These are phyloP conservation scores for Aspergillus biplanus DNA, from an alignment of 495 filamentous ascomycete genomes.

Conservation along the genomic window DNA sequence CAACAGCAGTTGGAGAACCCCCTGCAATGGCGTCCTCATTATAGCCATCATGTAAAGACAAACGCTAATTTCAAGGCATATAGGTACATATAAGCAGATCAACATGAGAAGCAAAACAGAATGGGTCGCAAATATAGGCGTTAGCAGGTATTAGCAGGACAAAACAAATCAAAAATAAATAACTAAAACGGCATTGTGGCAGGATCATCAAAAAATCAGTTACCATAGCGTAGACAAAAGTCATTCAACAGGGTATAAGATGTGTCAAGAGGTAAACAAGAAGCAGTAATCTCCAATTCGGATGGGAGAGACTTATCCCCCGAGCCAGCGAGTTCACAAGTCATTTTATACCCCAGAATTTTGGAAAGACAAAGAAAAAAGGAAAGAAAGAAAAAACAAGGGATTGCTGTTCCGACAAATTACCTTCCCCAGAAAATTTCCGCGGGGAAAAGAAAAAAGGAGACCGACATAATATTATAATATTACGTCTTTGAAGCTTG, in stretches of 20 bases:
- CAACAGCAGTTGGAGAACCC: constrained; percentile 1
- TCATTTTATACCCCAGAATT: constrained; percentile 7
- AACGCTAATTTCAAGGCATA: constrained; percentile 24
- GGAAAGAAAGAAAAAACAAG: constrained; percentile 16
- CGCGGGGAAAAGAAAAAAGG: neutral
- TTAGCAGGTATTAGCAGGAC: neutral
- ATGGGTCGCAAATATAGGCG: constrained; percentile 4
- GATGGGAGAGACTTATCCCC: constrained; percentile 5
- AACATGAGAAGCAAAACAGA: constrained; percentile 10
- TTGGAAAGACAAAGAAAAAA: constrained; percentile 23
- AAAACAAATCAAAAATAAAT: neutral
- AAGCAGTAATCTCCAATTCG: constrained; percentile 3
- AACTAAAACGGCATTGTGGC: neutral
- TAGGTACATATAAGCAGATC: constrained; percentile 20
- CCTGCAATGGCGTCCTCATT: constrained; percentile 18
- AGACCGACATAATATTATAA: neutral
- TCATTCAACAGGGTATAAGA: constrained; percentile 28
- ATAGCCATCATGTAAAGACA: constrained; percentile 16
- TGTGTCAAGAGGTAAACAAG: constrained; percentile 19
- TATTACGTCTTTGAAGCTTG: neutral
- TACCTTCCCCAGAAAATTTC: neutral
- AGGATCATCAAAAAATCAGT: constrained; percentile 3
- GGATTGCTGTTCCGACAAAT: neutral
- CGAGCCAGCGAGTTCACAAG: constrained; percentile 26
- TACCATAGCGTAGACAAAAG: constrained; percentile 18